Evolutionary conservation across 306 rosid species (phyloP).

Genomic region (Malus sieversii): DNA sequence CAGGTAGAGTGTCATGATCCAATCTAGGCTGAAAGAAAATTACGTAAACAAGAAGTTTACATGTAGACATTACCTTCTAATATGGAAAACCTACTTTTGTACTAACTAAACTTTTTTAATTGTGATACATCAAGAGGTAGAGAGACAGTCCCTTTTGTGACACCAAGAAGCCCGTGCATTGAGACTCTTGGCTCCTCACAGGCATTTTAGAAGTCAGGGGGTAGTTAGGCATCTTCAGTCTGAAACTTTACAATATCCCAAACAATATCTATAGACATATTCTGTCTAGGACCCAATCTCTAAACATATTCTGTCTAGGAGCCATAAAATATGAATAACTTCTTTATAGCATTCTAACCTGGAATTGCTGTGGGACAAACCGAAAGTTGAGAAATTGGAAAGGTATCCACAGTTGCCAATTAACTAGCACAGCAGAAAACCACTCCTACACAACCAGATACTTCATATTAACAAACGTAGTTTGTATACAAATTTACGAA

Average conservation of each 20-base stretch:
- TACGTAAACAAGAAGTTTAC: not conserved
- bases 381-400: constrained; percentile 93
- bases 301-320: not conserved
- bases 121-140: not conserved
- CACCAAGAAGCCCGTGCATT: not conserved
- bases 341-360: constrained; percentile 44
- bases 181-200: not conserved
- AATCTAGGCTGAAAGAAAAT: not conserved
- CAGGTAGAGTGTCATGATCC: not conserved
- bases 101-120: not conserved
- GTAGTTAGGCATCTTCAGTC: not conserved
- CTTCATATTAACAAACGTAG: constrained; percentile 14
- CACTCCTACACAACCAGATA: constrained; percentile 59
- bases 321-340: not conserved
- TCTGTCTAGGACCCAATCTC: not conserved
- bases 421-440: constrained; percentile 79
- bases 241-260: not conserved
- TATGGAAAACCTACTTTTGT: not conserved
- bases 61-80: not conserved
- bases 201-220: not conserved
- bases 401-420: constrained; percentile 98
- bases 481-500: constrained; percentile 2
- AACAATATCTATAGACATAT: not conserved
- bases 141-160: not conserved
- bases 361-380: constrained; percentile 94